Percentiles rank a stretch among this genome's conserved stretches.
phyloP scores from a whole-genome alignment of 306 rosid genomes.

The Erythrophleum fordii region DNA sequence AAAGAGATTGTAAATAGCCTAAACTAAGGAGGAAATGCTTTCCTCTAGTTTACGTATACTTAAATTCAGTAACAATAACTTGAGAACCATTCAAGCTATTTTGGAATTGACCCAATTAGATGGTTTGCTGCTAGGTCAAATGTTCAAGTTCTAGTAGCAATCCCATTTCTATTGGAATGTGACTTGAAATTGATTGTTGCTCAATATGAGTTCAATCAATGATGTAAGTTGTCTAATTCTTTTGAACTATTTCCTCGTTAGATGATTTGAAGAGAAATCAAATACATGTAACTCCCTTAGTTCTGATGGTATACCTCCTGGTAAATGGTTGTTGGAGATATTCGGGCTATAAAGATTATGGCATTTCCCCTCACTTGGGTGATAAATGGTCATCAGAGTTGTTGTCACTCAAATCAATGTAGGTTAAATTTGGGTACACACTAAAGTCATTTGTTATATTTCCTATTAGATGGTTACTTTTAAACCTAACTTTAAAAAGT shows the following conservation, averaged over 20 bases:
- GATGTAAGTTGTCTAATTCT: constrained; percentile 3
- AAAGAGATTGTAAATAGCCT: constrained; percentile 10
- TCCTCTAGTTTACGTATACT: too few species aligned
- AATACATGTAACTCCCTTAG: not conserved
- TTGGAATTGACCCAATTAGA: not conserved
- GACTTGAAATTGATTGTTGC: not conserved
- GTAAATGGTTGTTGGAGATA: not conserved
- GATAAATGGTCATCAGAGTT: not conserved
- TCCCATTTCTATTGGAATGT: not conserved
- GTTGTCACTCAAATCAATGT: constrained; percentile 25
- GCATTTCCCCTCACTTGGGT: not conserved
- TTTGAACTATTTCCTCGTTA: constrained; percentile 25
- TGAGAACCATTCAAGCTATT: not conserved
- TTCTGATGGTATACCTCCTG: not conserved
- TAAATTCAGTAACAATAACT: not conserved
- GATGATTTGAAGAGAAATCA: constrained; percentile 29
- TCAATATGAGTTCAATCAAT: not conserved
- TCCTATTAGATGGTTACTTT: constrained; percentile 22
- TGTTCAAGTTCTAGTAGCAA: not conserved
- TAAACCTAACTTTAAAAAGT: too few species aligned
- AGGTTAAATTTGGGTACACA: constrained; percentile 12
- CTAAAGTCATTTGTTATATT: constrained; percentile 30
- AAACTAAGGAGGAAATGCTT: not conserved
- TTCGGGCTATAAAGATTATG: not conserved
- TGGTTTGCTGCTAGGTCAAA: not conserved